These are phyloP conservation scores for Neurospora sp. DNA, from an alignment of 495 filamentous ascomycete genomes.

Conservation along the genomic window DNA sequence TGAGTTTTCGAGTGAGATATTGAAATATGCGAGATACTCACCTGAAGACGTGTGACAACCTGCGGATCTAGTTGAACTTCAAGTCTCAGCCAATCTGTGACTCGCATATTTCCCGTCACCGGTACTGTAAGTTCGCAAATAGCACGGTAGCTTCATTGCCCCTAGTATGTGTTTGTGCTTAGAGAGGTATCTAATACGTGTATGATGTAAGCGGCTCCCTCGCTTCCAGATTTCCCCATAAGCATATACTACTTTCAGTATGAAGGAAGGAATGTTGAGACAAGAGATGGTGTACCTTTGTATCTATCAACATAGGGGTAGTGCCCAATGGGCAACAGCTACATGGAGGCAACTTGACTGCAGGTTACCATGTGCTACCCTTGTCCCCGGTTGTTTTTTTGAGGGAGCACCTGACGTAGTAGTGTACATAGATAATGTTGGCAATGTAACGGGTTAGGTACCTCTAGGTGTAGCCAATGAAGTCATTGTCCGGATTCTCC, in stretches of 20 bases:
- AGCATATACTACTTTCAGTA: not conserved
- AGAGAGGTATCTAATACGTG: not conserved
- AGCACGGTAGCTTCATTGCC: not conserved
- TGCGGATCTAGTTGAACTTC: not conserved
- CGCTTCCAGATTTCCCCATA: not conserved
- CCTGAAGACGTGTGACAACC: not conserved
- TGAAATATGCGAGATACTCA: not conserved
- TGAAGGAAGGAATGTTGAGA: not conserved
- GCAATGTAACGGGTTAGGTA: not conserved
- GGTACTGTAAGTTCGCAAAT: not conserved
- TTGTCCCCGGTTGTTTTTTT: not conserved
- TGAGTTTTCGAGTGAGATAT: too few relatives aligned
- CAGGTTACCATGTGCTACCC: not conserved
- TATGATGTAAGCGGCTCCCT: not conserved
- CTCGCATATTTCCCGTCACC: too few relatives aligned
- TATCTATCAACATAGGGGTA: not conserved
- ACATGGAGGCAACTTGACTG: not conserved
- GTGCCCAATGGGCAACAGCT: not conserved
- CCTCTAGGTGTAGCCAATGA: not conserved
- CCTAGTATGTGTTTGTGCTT: not conserved
- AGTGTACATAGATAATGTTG: not conserved
- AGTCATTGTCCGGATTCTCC: not conserved
- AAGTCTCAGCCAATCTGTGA: not conserved
- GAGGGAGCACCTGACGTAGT: not conserved
- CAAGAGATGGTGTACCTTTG: not conserved